phyloP scores from a whole-genome alignment of 352 stramenopile genomes.

The Elongisporangium undulatum region DNA sequence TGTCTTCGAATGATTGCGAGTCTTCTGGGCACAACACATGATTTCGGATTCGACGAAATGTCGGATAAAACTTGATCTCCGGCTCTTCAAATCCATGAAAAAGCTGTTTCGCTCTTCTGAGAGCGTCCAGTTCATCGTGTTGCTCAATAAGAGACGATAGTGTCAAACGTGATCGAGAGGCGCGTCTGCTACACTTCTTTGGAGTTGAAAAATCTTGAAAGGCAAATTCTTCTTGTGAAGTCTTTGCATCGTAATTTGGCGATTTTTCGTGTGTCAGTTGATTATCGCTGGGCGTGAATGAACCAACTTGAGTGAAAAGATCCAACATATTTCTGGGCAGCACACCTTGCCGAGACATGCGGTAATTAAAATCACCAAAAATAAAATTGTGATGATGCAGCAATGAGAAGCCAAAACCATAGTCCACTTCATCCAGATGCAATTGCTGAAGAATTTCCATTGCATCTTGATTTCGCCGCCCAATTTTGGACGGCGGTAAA shows the following conservation, averaged over 20 bases:
- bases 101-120: slow-evolving; percentile 61
- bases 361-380: slow-evolving; percentile 89
- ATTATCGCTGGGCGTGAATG: not conserved
- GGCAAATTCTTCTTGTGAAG: slow-evolving; percentile 4
- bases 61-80: slow-evolving; percentile 69
- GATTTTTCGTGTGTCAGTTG: too few species aligned
- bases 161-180: not conserved
- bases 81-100: slow-evolving; percentile 79
- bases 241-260: not conserved
- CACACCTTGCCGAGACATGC: slow-evolving; percentile 44
- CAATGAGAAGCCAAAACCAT: slow-evolving; percentile 78
- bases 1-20: slow-evolving; percentile 26
- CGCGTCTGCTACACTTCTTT: slow-evolving; percentile 6
- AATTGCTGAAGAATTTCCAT: slow-evolving; percentile 81
- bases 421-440: slow-evolving; percentile 77
- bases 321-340: slow-evolving; percentile 58
- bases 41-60: slow-evolving; percentile 68
- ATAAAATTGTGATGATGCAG: slow-evolving; percentile 88
- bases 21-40: slow-evolving; percentile 31
- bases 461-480: slow-evolving; percentile 77
- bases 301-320: slow-evolving; percentile 11
- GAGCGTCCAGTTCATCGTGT: slow-evolving; percentile 67
- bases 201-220: slow-evolving; percentile 50
- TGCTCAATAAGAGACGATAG: slow-evolving; percentile 44
- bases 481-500: slow-evolving; percentile 54